Evolutionary conservation across 345 rosid species (phyloP).

Genomic region (Noccaea bulbosa): DNA sequence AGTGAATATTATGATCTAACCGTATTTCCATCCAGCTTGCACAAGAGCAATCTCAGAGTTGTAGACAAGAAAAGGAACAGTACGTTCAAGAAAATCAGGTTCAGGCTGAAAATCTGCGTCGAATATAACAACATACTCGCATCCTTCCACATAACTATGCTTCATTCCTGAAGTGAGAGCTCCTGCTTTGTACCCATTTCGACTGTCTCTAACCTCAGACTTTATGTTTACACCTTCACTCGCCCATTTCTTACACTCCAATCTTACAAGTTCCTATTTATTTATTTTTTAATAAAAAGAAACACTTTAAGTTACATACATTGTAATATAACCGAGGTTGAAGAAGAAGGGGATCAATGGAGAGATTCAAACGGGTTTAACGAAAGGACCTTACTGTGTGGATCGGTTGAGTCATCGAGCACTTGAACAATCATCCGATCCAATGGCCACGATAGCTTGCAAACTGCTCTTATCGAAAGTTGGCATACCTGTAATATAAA

Average conservation of each 20-base stretch:
- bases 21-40: conserved; percentile 94
- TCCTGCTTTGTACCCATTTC: conserved; percentile 84
- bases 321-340: background rate
- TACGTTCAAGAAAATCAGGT: conserved; percentile 73
- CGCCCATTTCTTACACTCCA: conserved; percentile 77
- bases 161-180: conserved; percentile 85
- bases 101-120: conserved; percentile 94
- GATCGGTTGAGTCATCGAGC: conserved; percentile 88
- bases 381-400: conserved; percentile 41
- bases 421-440: conserved; percentile 86
- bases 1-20: conserved; percentile 44
- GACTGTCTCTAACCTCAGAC: conserved; percentile 65
- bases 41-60: conserved; percentile 79
- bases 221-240: conserved; percentile 71
- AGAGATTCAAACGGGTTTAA: background rate
- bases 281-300: no score
- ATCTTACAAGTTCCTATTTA: conserved; percentile 62
- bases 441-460: conserved; percentile 85
- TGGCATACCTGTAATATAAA: conserved; percentile 60
- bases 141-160: conserved; percentile 66
- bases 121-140: conserved; percentile 80
- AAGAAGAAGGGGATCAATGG: background rate
- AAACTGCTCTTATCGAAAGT: conserved; percentile 85
- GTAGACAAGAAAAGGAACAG: conserved; percentile 68
- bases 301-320: background rate